Evolutionary conservation across 441 rosid species (phyloP).

Genomic region (Pelargonium citronellum): DNA sequence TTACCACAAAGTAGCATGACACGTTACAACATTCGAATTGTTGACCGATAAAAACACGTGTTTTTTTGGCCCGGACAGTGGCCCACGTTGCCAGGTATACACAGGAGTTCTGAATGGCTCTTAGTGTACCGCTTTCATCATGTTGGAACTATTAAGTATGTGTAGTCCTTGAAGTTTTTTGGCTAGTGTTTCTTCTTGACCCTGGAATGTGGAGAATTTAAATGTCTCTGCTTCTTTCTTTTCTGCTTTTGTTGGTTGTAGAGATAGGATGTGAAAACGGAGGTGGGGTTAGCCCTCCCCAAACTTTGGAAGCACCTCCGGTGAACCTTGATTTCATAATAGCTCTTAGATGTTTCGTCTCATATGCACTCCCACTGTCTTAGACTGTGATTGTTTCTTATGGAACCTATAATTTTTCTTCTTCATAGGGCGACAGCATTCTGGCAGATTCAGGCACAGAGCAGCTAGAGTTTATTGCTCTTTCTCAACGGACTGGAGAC

Average conservation of each 20-base stretch:
- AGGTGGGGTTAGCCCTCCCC: background rate
- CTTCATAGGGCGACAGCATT: conserved; percentile 70
- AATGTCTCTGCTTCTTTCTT: no score
- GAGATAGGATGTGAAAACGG: no score
- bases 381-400: conserved; percentile 11
- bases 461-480: conserved; percentile 97
- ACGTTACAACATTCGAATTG: no score
- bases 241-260: no score
- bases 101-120: background rate
- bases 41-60: no score
- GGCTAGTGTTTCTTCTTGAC: background rate
- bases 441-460: conserved; percentile 99
- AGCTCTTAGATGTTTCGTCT: conserved; percentile 1
- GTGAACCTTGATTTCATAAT: background rate
- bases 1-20: no score
- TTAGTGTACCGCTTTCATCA: background rate
- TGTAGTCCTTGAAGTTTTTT: background rate
- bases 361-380: background rate
- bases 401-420: conserved; percentile 14
- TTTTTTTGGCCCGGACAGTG: no score
- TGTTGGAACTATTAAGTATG: background rate
- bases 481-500: conserved; percentile 95
- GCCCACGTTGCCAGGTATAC: no score
- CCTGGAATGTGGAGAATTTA: background rate
- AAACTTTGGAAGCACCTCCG: background rate